Evolutionary conservation across 108 stramenopile genomes (phyloP).

Genomic region (Cyclotella atomus): DNA sequence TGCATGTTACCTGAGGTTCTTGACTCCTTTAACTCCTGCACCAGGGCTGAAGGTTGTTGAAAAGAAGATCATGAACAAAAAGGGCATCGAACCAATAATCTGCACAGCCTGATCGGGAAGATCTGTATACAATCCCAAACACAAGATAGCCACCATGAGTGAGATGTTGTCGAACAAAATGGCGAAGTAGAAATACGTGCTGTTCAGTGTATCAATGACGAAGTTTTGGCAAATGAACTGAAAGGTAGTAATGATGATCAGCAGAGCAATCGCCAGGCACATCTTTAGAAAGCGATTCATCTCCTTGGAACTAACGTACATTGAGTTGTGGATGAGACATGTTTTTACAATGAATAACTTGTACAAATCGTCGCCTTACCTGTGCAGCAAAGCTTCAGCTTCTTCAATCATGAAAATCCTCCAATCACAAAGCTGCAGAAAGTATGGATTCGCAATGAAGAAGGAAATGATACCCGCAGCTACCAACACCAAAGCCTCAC

Average conservation of each 20-base stretch:
- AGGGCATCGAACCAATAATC: constrained; percentile 63
- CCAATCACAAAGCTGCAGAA: constrained; percentile 67
- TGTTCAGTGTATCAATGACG: constrained; percentile 31
- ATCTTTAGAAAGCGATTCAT: constrained; percentile 67
- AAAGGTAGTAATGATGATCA: constrained; percentile 48
- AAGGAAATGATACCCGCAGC: constrained; percentile 58
- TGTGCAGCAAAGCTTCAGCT: constrained; percentile 68
- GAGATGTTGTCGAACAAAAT: constrained; percentile 61
- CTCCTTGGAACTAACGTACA: constrained; percentile 49
- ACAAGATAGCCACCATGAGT: constrained; percentile 58
- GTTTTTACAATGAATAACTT: too few relatives aligned
- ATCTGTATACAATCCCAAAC: constrained; percentile 59
- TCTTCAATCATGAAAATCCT: constrained; percentile 66
- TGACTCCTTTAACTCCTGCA: constrained; percentile 59
- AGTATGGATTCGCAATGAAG: constrained; percentile 70
- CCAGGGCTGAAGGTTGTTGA: constrained; percentile 70
- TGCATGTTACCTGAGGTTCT: too few relatives aligned
- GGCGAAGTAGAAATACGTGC: constrained; percentile 44
- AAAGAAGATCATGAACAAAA: constrained; percentile 75
- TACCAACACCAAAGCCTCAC: constrained; percentile 57
- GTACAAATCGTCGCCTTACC: too few relatives aligned
- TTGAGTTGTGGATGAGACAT: too few relatives aligned
- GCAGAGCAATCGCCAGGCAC: constrained; percentile 35
- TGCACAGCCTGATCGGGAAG: constrained; percentile 61
- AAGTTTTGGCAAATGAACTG: constrained; percentile 42